Percentiles rank a stretch among this genome's conserved stretches.
Evolutionary conservation across 73 alveolate species (phyloP).

Genomic region (Urostyla sp.): DNA sequence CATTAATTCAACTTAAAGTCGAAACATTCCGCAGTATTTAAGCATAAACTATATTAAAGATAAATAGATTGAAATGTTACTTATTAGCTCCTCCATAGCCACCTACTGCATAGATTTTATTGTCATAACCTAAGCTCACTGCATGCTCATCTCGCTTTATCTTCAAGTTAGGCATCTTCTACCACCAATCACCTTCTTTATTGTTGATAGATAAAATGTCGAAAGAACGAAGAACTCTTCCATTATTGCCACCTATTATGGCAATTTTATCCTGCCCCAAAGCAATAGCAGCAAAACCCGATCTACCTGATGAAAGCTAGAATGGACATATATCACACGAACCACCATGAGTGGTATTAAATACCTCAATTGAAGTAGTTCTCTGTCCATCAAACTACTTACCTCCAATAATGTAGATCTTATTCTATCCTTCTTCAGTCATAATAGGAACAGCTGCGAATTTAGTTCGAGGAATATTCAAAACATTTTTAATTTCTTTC

Average conservation of each 20-base stretch:
- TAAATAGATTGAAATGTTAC: background rate
- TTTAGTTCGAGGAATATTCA: constrained; percentile 58
- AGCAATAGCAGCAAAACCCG: constrained; percentile 63
- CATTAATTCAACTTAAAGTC: constrained; percentile 73
- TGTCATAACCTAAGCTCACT: constrained; percentile 82
- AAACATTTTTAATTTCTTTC: constrained; percentile 35
- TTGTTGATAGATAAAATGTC: constrained; percentile 66
- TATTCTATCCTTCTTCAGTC: background rate
- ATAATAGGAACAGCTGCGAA: constrained; percentile 33
- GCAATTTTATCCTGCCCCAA: constrained; percentile 13
- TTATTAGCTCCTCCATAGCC: constrained; percentile 84
- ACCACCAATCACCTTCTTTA: constrained; percentile 70
- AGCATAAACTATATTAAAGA: constrained; percentile 60
- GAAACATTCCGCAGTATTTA: constrained; percentile 83
- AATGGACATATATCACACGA: background rate
- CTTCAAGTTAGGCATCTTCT: constrained; percentile 69
- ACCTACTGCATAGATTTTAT: constrained; percentile 87
- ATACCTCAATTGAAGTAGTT: constrained; percentile 53
- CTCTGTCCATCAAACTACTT: constrained; percentile 61
- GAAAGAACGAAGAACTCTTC: constrained; percentile 55
- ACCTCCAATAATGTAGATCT: constrained; percentile 61
- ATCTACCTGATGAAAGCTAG: constrained; percentile 46
- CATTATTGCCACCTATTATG: constrained; percentile 68
- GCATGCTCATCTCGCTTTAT: constrained; percentile 88
- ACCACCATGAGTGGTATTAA: constrained; percentile 5